phyloP scores from a whole-genome alignment of 495 filamentous ascomycete genomes.

The Trichoderma erinaceum region DNA sequence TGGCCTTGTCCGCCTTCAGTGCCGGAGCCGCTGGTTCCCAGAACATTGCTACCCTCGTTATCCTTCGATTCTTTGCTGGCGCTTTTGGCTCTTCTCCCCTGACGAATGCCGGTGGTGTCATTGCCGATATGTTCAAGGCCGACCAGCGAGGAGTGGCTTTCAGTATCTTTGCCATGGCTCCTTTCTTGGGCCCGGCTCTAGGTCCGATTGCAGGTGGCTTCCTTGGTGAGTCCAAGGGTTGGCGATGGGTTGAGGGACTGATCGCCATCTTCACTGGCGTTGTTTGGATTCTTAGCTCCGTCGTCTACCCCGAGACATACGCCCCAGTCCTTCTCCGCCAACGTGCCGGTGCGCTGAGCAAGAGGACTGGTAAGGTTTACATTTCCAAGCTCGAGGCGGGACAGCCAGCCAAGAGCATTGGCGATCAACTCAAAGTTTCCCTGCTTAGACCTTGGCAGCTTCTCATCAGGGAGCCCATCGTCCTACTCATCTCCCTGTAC shows the following conservation, averaged over 20 bases:
- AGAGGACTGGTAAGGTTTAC: conserved; percentile 61
- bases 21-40: conserved; percentile 55
- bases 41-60: conserved; percentile 59
- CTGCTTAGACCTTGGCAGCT: conserved; percentile 68
- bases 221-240: conserved; percentile 52
- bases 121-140: conserved; percentile 67
- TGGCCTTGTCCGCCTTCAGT: conserved; percentile 61
- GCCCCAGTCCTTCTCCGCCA: conserved; percentile 59
- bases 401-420: conserved; percentile 42
- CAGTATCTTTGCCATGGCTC: conserved; percentile 58
- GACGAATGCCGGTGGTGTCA: conserved; percentile 68
- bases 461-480: conserved; percentile 76
- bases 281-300: conserved; percentile 53
- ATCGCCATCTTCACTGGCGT: conserved; percentile 65
- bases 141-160: conserved; percentile 58
- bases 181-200: conserved; percentile 64
- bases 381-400: conserved; percentile 50
- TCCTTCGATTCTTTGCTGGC: conserved; percentile 73
- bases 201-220: conserved; percentile 54
- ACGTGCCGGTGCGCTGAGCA: conserved; percentile 60
- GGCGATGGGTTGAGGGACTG: conserved; percentile 61
- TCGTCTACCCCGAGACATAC: conserved; percentile 85
- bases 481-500: conserved; percentile 68
- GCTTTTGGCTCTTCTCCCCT: conserved; percentile 70
- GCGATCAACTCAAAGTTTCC: conserved; percentile 41